Conservation (phyloP, 805 yeast species). For the Ogataea glucozyma region DNA sequence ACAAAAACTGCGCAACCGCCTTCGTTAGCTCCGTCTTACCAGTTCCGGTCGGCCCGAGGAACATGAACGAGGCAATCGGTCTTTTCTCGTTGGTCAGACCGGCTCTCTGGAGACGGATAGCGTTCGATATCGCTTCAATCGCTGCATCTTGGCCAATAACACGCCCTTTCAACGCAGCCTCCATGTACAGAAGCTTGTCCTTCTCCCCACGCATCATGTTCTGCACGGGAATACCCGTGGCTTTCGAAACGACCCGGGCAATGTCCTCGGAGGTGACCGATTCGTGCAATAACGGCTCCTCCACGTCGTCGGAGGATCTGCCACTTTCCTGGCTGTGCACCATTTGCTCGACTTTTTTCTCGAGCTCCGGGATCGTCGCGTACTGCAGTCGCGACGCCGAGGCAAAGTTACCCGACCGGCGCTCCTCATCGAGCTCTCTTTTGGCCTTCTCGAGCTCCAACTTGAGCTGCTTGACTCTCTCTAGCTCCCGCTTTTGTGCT, state of each 20-base stretch:
- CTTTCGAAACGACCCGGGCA: slow-evolving; percentile 85
- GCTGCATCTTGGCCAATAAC: slow-evolving; percentile 98
- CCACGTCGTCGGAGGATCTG: slow-evolving; percentile 36
- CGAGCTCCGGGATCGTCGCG: slow-evolving; percentile 79
- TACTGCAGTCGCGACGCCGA: slow-evolving; percentile 89
- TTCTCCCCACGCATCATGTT: slow-evolving; percentile 92
- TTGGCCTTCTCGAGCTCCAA: slow-evolving; percentile 81
- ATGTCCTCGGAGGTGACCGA: slow-evolving; percentile 94
- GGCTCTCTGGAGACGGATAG: slow-evolving; percentile 94
- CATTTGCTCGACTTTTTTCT: slow-evolving; percentile 54
- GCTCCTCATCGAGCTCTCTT: slow-evolving; percentile 77
- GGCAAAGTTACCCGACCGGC: slow-evolving; percentile 83
- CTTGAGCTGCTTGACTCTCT: slow-evolving; percentile 75
- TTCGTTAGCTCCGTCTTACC: slow-evolving; percentile 97
- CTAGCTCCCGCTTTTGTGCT: slow-evolving; percentile 73
- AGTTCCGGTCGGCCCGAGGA: slow-evolving; percentile 97
- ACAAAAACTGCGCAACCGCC: slow-evolving; percentile 86
- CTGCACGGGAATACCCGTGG: slow-evolving; percentile 95
- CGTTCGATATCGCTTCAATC: slow-evolving; percentile 83
- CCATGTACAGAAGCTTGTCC: slow-evolving; percentile 88
- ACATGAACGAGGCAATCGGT: slow-evolving; percentile 96
- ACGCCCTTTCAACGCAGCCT: slow-evolving; percentile 66
- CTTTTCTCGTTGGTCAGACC: slow-evolving; percentile 92
- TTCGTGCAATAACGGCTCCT: slow-evolving; percentile 65
- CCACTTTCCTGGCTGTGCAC: slow-evolving; percentile 36